Evolutionary conservation across 306 rosid genomes (phyloP).

Genomic region (Fagus crenata): DNA sequence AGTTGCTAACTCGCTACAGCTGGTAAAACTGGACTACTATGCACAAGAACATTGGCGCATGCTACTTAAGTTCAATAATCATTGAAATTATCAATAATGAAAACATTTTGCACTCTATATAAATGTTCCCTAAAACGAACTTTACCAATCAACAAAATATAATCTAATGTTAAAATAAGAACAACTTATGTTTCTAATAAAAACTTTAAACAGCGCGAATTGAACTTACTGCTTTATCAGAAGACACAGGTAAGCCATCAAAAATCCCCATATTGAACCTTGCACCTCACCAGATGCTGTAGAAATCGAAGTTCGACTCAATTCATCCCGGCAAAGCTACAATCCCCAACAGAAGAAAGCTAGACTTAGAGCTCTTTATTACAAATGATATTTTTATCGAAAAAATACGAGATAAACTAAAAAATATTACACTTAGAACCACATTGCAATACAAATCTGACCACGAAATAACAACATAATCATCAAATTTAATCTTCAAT

Average conservation of each 20-base stretch:
- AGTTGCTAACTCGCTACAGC: not conserved
- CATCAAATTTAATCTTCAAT: no score
- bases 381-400: not conserved
- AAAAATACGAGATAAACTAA: not conserved
- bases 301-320: constrained; percentile 38
- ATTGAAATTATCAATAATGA: not conserved
- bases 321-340: constrained; percentile 35
- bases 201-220: constrained; percentile 8
- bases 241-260: constrained; percentile 84
- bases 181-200: constrained; percentile 9
- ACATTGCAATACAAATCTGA: not conserved
- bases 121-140: not conserved
- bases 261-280: constrained; percentile 76
- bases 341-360: constrained; percentile 31
- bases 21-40: not conserved
- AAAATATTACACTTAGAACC: not conserved
- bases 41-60: not conserved
- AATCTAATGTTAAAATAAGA: not conserved
- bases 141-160: no score
- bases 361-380: not conserved
- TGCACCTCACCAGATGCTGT: constrained; percentile 39
- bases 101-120: not conserved
- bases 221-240: constrained; percentile 71
- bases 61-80: not conserved
- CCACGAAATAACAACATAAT: not conserved